Conservation (phyloP, 495 filamentous ascomycete species). For the Lindgomyces ingoldianus region DNA sequence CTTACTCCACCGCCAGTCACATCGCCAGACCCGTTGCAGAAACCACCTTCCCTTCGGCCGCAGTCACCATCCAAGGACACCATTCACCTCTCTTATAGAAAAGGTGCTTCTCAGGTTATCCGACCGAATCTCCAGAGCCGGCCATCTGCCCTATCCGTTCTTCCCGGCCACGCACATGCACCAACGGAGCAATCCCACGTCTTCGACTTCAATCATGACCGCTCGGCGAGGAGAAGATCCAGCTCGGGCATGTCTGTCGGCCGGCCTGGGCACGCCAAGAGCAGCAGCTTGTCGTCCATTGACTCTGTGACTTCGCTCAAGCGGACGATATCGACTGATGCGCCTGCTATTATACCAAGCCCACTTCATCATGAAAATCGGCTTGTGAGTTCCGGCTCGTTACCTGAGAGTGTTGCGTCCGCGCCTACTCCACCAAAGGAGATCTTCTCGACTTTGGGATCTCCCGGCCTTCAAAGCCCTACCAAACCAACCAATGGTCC, state of each 20-base stretch:
- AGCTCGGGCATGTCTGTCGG: conserved; percentile 23
- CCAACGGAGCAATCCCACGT: background rate
- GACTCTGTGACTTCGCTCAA: conserved; percentile 33
- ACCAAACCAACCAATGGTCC: conserved; percentile 42
- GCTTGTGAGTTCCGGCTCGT: conserved; percentile 27
- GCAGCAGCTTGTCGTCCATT: conserved; percentile 38
- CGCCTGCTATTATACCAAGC: conserved; percentile 15
- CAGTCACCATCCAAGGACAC: conserved; percentile 45
- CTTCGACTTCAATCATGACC: conserved; percentile 7
- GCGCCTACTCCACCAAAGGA: conserved; percentile 15
- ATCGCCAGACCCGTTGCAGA: conserved; percentile 30
- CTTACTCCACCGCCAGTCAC: conserved; percentile 38
- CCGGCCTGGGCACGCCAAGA: conserved; percentile 35
- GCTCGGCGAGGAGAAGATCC: conserved; percentile 26
- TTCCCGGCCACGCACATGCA: background rate
- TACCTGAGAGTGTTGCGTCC: conserved; percentile 28
- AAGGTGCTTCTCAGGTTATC: conserved; percentile 47
- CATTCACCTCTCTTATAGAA: conserved; percentile 48
- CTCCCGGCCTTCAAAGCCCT: conserved; percentile 52
- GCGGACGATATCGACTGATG: conserved; percentile 18
- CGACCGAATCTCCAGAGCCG: conserved; percentile 21
- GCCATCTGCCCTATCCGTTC: conserved; percentile 25
- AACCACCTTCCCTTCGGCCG: conserved; percentile 31
- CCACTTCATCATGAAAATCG: conserved; percentile 28
- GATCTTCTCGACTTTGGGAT: conserved; percentile 12